phyloP scores from a whole-genome alignment of 805 yeast genomes.

The Metschnikowia anglica region DNA sequence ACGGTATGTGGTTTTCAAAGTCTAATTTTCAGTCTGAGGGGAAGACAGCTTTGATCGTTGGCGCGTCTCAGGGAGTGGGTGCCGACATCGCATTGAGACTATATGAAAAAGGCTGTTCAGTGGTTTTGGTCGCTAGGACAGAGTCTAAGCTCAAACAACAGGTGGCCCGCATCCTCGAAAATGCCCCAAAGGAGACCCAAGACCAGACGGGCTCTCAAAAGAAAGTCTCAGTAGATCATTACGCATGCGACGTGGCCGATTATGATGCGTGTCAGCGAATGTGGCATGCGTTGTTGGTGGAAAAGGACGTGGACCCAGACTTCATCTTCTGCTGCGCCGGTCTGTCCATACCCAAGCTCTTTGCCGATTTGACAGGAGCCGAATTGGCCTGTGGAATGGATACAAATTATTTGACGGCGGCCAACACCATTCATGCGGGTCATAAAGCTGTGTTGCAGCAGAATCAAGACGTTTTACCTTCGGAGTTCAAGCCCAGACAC shows the following conservation, averaged over 20 bases:
- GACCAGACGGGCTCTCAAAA: neutral
- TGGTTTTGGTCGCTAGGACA: conserved; percentile 77
- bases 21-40: conserved; percentile 39
- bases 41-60: conserved; percentile 72
- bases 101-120: conserved; percentile 55
- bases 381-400: conserved; percentile 63
- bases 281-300: conserved; percentile 34
- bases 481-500: conserved; percentile 49
- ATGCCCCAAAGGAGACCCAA: neutral
- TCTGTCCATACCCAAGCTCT: conserved; percentile 73
- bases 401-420: conserved; percentile 71
- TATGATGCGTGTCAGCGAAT: conserved; percentile 50
- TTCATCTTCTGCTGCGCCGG: conserved; percentile 87
- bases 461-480: conserved; percentile 15
- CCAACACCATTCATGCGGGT: conserved; percentile 67
- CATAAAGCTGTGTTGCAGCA: conserved; percentile 39
- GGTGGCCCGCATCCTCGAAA: conserved; percentile 39
- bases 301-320: conserved; percentile 54
- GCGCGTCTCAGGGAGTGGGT: conserved; percentile 95
- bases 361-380: conserved; percentile 58
- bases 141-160: conserved; percentile 54
- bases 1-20: conserved; percentile 26
- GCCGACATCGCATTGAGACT: conserved; percentile 66
- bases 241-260: conserved; percentile 63
- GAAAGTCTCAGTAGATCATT: conserved; percentile 28